Base-by-base conservation (phyloP, 2,329 filamentous ascomycete species). In the Ampelomyces quisqualis region DNA sequence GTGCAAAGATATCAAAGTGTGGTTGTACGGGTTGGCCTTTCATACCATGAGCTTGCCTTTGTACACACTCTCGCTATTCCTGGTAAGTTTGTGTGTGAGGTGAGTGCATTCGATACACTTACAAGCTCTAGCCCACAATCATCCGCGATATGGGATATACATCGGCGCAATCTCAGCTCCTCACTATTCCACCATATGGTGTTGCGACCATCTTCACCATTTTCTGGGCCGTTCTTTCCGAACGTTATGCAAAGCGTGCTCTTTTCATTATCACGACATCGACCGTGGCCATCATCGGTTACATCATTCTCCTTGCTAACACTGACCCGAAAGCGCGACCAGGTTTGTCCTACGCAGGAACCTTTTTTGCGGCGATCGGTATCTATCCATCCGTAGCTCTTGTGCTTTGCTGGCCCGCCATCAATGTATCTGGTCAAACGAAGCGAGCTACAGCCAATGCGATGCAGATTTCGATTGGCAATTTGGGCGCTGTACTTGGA, bases 11-110 rank as follows among this genome's bases (percentile, higher is more conserved):
- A 34, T 59, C 26, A 67, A 68, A 34, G 49, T 63, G 5, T 67
- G 64, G 65, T 73, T 90, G 0, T 90, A 90, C 50, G 82, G 84
- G 0, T 62, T 87, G 0, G 79, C 77, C 0, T 88, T 87, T 53
- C 85, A 89, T 60, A 87, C 84, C 4, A 81, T 88, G 74, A 85
- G 80, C 41, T 65, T 90, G 6, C 67, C 67, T 0, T 41, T 70
- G 1, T 70, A 69, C 38, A 69, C 65, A 0, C 38, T 70, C 8
- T 68, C 65, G 11, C 51, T 70, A 2, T 70, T 70, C 29, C 32
- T 70, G 26, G 64, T 67, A 53, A 40, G 74, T 62, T 87, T 21
- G 13, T 21, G 5, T 10, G 17, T 26, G 4, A 11, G 11, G 21
- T 2, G 6, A 18, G 14, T 23, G 17, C 20, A 30, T 46, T 51